These are phyloP conservation scores for Pezizomycotina sp. DNA, from an alignment of 2,329 filamentous ascomycete species.

Conservation along the genomic window DNA sequence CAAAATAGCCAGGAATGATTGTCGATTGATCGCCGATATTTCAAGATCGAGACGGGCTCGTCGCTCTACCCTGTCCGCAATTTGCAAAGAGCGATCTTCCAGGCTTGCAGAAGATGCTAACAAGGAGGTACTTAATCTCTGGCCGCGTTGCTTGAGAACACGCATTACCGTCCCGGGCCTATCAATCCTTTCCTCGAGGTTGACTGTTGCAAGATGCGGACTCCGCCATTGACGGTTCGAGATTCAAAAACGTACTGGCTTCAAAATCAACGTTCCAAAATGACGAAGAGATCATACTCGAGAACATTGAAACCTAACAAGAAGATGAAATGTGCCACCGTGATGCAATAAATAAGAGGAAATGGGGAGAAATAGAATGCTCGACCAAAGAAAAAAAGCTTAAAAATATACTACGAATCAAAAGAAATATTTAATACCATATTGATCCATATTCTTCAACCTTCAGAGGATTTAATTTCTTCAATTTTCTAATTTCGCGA, in stretches of 20 bases:
- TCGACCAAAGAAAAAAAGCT: background rate
- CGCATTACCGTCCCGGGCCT: slow-evolving; percentile 66
- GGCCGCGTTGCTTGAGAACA: slow-evolving; percentile 69
- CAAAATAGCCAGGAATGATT: slow-evolving; percentile 49
- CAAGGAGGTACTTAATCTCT: slow-evolving; percentile 86
- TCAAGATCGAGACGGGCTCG: slow-evolving; percentile 76
- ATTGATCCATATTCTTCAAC: too few species aligned
- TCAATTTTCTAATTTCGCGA: too few species aligned
- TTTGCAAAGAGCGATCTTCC: slow-evolving; percentile 84
- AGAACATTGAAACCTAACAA: slow-evolving; percentile 82
- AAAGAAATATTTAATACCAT: too few species aligned
- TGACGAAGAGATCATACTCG: slow-evolving; percentile 63
- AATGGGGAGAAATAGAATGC: slow-evolving; percentile 4
- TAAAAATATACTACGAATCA: background rate
- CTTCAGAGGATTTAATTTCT: too few species aligned
- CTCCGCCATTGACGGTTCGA: slow-evolving; percentile 68
- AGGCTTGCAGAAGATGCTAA: slow-evolving; percentile 87
- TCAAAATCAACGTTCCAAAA: slow-evolving; percentile 57
- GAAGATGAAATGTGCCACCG: slow-evolving; percentile 84
- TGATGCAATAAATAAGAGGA: slow-evolving; percentile 12
- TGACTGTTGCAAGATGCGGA: slow-evolving; percentile 85
- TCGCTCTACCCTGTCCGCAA: slow-evolving; percentile 76
- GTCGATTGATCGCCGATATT: slow-evolving; percentile 64
- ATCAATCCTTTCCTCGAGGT: slow-evolving; percentile 92
- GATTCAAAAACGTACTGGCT: slow-evolving; percentile 70